Evolutionary conservation across 2,329 filamentous ascomycete species (phyloP), one percentile per base, ranked within the genome.

Genomic region (Pseudocercospora musae): DNA sequence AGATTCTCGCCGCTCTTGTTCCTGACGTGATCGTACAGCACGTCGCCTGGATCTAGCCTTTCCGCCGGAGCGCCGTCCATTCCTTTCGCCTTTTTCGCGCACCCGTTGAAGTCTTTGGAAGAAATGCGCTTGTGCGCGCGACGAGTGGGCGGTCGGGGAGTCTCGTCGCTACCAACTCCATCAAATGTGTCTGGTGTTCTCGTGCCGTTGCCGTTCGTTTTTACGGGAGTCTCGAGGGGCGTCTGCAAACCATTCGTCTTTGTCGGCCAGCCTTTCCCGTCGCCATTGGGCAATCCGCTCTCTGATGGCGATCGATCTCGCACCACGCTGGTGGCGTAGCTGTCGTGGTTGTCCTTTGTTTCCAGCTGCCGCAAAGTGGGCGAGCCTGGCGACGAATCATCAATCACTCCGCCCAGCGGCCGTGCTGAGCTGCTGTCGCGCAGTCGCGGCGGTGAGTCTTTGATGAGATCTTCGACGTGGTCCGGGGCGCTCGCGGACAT

Each of bases 1-100:
- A 84, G 70, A 44, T 76, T 75, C 54, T 80, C 72, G 54, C 81
- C 81, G 60, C 79, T 74, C 61, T 75, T 75, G 65, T 79, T 77
- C 40, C 72, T 66, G 54, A 80, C 74, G 62, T 78, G 79, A 70
- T 82, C 78, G 57, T 78, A 79, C 11, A 81, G 63, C 8, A 79
- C 64, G 25, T 72, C 70, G 31, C 66, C 67, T 55, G 67, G 60
- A 58, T 60, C 49, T 25, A 63, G 49, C 46, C 57, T 44, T 52
- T 63, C 54, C 23, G 66, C 66, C 18, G 52, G 46, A 6, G 58
- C 57, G 9, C 59, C 63, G 37, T 63, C 56, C 60, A 62, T 57
- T 29, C 54, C 65, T 48, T 59, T 59, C 9, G 58, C 62, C 42
- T 69, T 65, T 18, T 62, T 67, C 8, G 60, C 58, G 40, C 55